Evolutionary conservation across 2,329 filamentous ascomycete genomes (phyloP), one percentile per base, ranked within the genome.

Genomic region (Botrytis paeoniae): DNA sequence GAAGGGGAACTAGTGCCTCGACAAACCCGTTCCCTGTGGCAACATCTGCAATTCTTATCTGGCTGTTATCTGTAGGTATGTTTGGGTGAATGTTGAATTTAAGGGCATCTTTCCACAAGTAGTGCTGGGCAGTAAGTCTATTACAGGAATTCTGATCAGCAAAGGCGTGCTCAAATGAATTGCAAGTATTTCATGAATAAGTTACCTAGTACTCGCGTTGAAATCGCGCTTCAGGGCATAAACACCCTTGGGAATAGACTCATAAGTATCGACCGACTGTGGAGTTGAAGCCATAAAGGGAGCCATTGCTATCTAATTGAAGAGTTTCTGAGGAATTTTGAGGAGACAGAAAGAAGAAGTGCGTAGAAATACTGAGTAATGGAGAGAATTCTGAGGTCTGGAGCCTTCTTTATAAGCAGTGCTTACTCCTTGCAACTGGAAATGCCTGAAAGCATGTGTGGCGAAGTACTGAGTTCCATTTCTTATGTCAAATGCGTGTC

Each of bases 1-100:
- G 14, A 57, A 29, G 0, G 0, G 0, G 16, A 57, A n/a, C 0
- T 4, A 32, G n/a, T 32, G 14, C 1, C n/a, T 57, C 14, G n/a
- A 32, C 51, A 57, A 57, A 57, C 51, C 51, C n/a, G 14, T 57
- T 57, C 16, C 51, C 51, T 32, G 51, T 57, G 6, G 51, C 51
- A 57, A 57, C n/a, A 57, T 57, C 51, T 32, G 51, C 51, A 57
- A 57, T 29, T 9, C n/a, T 57, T 57, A 57, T 32, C n/a, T 57
- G 51, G 1, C 16, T 18, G 14, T 32, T 57, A 4, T 29, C 51
- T 1, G 51, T 57, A 57, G 51, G 51, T 57, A 57, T 57, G 14
- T 57, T 6, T 57, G 51, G 51, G 2, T 57, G n/a, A 7, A 57
- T 32, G 51, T 57, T 57, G 16, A 57, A 37, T 25, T 39, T 25